phyloP scores from a whole-genome alignment of 345 rosid species.

The Jatropha curcas region DNA sequence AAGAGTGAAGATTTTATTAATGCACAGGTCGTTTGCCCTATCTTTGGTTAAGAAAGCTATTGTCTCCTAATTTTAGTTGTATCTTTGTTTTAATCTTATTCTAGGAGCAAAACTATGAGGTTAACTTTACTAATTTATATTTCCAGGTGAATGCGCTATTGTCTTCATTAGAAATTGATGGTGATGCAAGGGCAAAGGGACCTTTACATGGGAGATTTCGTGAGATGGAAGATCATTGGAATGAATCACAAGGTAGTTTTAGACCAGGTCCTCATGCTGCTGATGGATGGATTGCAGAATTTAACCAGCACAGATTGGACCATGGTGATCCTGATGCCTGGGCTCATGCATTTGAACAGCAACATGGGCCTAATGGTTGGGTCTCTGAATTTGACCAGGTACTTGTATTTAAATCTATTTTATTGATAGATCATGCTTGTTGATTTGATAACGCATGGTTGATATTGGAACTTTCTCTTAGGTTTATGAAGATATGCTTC shows the following conservation, averaged over 20 bases:
- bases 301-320: constrained; percentile 53
- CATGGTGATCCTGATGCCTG: constrained; percentile 71
- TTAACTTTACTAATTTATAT: constrained; percentile 7
- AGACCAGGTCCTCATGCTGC: constrained; percentile 60
- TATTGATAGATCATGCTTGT: background rate
- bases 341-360: constrained; percentile 88
- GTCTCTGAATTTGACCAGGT: constrained; percentile 97
- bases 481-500: background rate
- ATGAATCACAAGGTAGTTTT: constrained; percentile 82
- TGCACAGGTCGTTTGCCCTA: constrained; percentile 61
- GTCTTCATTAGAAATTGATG: constrained; percentile 89
- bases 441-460: background rate
- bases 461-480: background rate
- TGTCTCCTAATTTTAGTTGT: background rate
- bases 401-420: constrained; percentile 7
- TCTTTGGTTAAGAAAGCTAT: constrained; percentile 10
- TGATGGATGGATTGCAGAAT: constrained; percentile 82
- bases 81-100: background rate
- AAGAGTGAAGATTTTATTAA: constrained; percentile 86
- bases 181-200: constrained; percentile 63
- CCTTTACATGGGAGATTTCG: constrained; percentile 71
- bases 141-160: constrained; percentile 82
- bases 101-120: background rate
- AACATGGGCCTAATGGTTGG: constrained; percentile 92
- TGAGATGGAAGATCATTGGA: constrained; percentile 95